Evolutionary conservation across 805 yeast genomes (phyloP), one percentile per base, ranked within the genome.

Genomic region (Yarrowia sp.): DNA sequence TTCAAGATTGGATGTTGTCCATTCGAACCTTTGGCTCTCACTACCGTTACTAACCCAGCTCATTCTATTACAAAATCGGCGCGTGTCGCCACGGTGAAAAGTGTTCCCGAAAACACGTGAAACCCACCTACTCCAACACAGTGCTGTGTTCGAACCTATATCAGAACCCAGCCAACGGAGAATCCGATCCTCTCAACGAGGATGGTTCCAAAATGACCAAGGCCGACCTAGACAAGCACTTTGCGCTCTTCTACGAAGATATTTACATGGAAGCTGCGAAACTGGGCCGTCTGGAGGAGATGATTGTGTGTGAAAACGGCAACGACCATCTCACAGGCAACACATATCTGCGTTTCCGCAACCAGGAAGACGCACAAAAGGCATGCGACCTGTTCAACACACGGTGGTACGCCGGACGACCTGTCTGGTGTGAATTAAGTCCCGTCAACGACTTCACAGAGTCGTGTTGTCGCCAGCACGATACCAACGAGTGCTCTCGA

Each of bases 21-120:
- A 19, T 19, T 19, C 19, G 19, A 19, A 19, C 19, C 19, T 19
- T 19, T 19, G 19, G 19, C 19, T 19, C 19, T 19, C 19, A n/a
- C 48, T 41, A 41, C 26, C 35, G 7, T 19, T 58, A 70, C 68
- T 64, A 56, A 55, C 69, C 32, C 46, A 71, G 74, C 65, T 71
- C 76, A 10, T 92, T 92, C 75, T 92, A 87, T 75, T 82, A 84
- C 71, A 91, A 89, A 76, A 90, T 92, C 40, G 98, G 98, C 0
- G 96, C 97, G 0, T 93, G 98, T 74, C 83, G 97, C 70, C 97
- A 93, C 77, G 97, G 97, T 0, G 92, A 88, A 70, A 89, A 88
- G 73, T 93, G 98, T 74, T 87, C 92, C 9, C 82, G 94, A 73
- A 83, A 83, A 69, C 82, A 92, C 77, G 81, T 84, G 22, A 84